phyloP scores from a whole-genome alignment of 768 basidiomycete species.

The Naganishia randhawae region DNA sequence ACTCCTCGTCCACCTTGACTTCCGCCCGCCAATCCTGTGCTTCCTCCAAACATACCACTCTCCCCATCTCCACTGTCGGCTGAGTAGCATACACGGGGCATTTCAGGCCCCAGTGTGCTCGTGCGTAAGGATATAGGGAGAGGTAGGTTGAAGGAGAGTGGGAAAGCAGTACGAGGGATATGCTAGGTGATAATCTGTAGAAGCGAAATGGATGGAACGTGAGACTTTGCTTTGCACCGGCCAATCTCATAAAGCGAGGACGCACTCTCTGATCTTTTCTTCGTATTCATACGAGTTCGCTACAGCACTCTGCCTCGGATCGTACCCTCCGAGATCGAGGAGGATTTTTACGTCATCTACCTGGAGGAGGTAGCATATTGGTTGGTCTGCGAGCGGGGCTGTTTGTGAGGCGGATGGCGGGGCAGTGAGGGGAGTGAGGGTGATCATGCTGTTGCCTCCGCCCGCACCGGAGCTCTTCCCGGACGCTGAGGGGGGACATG shows the following conservation, averaged over 20 bases:
- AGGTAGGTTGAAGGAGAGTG: constrained; percentile 86
- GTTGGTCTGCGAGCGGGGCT: constrained; percentile 62
- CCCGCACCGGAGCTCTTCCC: too few species aligned
- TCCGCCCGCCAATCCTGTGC: constrained; percentile 63
- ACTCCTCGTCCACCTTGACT: constrained; percentile 38
- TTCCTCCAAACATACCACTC: constrained; percentile 85
- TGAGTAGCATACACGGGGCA: constrained; percentile 91
- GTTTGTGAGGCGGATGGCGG: constrained; percentile 52
- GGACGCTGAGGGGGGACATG: neutral
- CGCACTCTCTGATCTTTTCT: constrained; percentile 46
- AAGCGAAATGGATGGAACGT: neutral
- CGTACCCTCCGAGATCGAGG: constrained; percentile 80
- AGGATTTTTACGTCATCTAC: constrained; percentile 90
- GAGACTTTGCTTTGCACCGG: too few species aligned
- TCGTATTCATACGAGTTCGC: constrained; percentile 44
- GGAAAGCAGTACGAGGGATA: constrained; percentile 88
- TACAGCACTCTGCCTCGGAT: constrained; percentile 37
- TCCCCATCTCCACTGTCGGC: constrained; percentile 91
- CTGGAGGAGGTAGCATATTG: constrained; percentile 69
- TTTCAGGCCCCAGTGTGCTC: constrained; percentile 77
- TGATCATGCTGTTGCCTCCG: constrained; percentile 72
- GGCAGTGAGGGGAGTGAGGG: constrained; percentile 85
- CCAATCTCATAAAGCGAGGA: neutral
- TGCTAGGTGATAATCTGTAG: constrained; percentile 66
- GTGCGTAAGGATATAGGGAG: constrained; percentile 89